phyloP scores from a whole-genome alignment of 495 filamentous ascomycete genomes.

The Aspergillus biplanus region DNA sequence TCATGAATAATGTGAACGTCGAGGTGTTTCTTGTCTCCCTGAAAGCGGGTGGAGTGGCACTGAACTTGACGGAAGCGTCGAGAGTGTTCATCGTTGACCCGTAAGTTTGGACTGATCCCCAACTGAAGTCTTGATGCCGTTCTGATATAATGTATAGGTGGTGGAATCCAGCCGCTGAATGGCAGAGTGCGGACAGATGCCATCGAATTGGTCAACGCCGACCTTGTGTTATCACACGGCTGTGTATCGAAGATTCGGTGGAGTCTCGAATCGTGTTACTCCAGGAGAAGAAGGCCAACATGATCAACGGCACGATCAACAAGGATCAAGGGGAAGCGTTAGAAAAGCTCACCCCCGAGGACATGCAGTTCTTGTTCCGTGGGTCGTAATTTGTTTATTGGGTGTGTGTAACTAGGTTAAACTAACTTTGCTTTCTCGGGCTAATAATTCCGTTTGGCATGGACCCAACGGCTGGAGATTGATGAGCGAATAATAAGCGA shows the following conservation, averaged over 20 bases:
- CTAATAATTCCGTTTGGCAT: neutral
- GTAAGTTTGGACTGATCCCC: constrained; percentile 50
- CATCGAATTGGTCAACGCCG: constrained; percentile 95
- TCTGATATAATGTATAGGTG: constrained; percentile 56
- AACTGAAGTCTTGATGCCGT: constrained; percentile 4
- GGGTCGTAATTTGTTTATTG: constrained; percentile 46
- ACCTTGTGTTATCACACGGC: constrained; percentile 89
- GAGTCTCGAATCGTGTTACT: constrained; percentile 92
- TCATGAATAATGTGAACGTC: constrained; percentile 91
- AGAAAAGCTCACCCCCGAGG: constrained; percentile 85
- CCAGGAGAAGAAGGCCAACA: constrained; percentile 95
- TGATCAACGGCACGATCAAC: constrained; percentile 96
- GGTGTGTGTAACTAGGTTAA: neutral
- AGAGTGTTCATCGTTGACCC: constrained; percentile 95
- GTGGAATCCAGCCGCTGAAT: constrained; percentile 98
- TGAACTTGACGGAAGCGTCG: constrained; percentile 93
- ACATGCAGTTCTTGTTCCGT: constrained; percentile 93
- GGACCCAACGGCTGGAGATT: neutral
- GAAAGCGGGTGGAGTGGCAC: constrained; percentile 92
- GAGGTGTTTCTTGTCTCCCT: constrained; percentile 94
- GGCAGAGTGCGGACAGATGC: constrained; percentile 95
- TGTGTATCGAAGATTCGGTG: constrained; percentile 95
- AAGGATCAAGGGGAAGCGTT: constrained; percentile 78
- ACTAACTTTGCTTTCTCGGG: constrained; percentile 1
- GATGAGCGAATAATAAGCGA: neutral